phyloP scores from a whole-genome alignment of 2,329 filamentous ascomycete species.

The Pseudophaeomoniella oleicola region DNA sequence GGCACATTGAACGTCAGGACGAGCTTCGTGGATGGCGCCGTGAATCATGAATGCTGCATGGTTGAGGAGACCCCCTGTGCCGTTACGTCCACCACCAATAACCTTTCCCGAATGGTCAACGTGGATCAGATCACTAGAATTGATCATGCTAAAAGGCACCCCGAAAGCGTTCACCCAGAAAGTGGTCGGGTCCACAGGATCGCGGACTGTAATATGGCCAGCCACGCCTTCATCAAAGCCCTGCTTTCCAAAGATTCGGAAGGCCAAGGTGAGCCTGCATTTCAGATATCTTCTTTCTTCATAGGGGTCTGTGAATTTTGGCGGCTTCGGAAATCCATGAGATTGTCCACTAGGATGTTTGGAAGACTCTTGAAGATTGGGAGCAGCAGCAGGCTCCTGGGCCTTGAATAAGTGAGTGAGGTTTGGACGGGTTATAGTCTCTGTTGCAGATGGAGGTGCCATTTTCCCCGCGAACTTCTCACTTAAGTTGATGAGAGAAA shows the following conservation, averaged over 20 bases:
- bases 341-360: slow-evolving; percentile 9
- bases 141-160: slow-evolving; percentile 46
- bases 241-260: slow-evolving; percentile 43
- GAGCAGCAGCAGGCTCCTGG: slow-evolving; percentile 10
- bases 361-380: slow-evolving; percentile 11
- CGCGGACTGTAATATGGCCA: slow-evolving; percentile 48
- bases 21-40: slow-evolving; percentile 36
- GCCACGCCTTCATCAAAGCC: slow-evolving; percentile 48
- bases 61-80: slow-evolving; percentile 22
- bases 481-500: too few relatives aligned
- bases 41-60: slow-evolving; percentile 37
- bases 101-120: slow-evolving; percentile 48
- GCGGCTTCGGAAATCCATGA: slow-evolving; percentile 16
- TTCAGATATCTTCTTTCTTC: slow-evolving; percentile 40
- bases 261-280: slow-evolving; percentile 38
- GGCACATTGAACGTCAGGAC: slow-evolving; percentile 40
- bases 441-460: slow-evolving; percentile 16
- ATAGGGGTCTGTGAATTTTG: slow-evolving; percentile 24
- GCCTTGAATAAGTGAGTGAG: slow-evolving; percentile 7
- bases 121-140: slow-evolving; percentile 51
- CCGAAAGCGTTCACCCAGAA: slow-evolving; percentile 59
- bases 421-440: slow-evolving; percentile 8
- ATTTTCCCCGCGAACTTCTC: too few relatives aligned
- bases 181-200: slow-evolving; percentile 42
- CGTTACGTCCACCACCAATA: slow-evolving; percentile 42